Conservation (phyloP, 2,329 filamentous ascomycete genomes). For the Fusarium poae region DNA sequence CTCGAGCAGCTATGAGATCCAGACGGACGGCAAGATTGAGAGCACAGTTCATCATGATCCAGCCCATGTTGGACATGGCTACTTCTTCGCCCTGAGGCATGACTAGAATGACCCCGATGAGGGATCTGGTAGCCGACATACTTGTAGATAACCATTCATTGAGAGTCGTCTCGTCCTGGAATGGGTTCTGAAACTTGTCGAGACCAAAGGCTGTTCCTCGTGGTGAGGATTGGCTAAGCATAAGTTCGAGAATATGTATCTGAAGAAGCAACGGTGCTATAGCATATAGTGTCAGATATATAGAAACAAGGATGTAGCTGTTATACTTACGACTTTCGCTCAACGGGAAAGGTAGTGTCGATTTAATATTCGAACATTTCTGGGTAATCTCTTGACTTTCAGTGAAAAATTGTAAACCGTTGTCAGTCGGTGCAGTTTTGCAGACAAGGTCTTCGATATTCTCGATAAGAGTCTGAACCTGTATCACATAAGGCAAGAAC, state of each 20-base stretch:
- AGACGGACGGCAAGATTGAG: conserved; percentile 49
- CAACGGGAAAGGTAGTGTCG: conserved; percentile 43
- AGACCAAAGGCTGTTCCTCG: conserved; percentile 47
- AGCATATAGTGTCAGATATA: neutral
- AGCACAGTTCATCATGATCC: conserved; percentile 51
- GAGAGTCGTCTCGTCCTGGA: conserved; percentile 19
- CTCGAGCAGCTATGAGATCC: conserved; percentile 46
- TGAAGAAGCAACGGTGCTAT: conserved; percentile 48
- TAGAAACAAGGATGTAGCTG: accelerated
- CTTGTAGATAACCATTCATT: conserved; percentile 49
- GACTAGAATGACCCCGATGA: conserved; percentile 42
- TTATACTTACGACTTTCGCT: conserved; percentile 49
- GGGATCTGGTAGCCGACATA: conserved; percentile 47
- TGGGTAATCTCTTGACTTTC: conserved; percentile 28
- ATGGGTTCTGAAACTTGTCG: conserved; percentile 36
- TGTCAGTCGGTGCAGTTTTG: neutral
- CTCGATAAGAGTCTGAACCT: conserved; percentile 47
- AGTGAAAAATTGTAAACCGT: conserved; percentile 10
- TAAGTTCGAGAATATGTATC: conserved; percentile 47
- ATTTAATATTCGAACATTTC: conserved; percentile 36
- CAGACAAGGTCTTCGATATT: conserved; percentile 44
- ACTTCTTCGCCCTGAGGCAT: conserved; percentile 47
- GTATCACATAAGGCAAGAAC: conserved; percentile 45
- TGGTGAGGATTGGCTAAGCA: conserved; percentile 48
- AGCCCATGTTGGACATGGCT: conserved; percentile 50